phyloP scores from a whole-genome alignment of 2,329 filamentous ascomycete genomes.

The Xylariaceae sp. region DNA sequence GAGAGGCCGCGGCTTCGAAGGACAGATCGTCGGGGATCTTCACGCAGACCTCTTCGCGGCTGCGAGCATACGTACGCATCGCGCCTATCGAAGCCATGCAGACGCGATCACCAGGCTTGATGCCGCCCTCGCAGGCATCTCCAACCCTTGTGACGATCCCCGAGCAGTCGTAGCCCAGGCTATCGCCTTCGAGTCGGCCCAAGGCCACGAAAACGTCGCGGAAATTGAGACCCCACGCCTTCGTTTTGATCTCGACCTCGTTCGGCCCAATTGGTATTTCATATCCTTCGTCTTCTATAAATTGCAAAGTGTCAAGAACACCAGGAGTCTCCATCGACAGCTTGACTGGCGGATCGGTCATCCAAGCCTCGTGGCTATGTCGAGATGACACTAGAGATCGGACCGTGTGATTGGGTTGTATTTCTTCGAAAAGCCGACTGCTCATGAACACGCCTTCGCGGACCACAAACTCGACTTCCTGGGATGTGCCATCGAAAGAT shows the following conservation, averaged over 20 bases:
- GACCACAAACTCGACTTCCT: no score
- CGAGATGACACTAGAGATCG: no score
- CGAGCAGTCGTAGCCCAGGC: not conserved
- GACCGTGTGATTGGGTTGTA: no score
- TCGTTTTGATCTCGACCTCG: slow-evolving; percentile 2
- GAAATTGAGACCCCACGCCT: slow-evolving; percentile 4
- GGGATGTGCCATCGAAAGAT: no score
- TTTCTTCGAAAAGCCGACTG: no score
- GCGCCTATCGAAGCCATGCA: not conserved
- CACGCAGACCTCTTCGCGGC: slow-evolving; percentile 10
- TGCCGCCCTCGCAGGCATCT: not conserved
- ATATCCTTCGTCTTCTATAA: not conserved
- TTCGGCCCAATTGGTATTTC: not conserved
- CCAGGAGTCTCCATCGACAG: not conserved
- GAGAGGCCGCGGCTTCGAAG: not conserved
- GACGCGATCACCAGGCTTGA: slow-evolving; percentile 7
- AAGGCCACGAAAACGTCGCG: slow-evolving; percentile 3
- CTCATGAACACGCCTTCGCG: no score
- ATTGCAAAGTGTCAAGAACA: slow-evolving; percentile 1
- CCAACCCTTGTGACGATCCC: not conserved
- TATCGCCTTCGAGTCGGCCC: not conserved
- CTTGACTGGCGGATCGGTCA: not conserved
- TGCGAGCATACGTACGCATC: no score
- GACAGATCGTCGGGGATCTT: not conserved
- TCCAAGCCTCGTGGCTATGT: no score